phyloP scores from a whole-genome alignment of 2,329 filamentous ascomycete species.

The Dryadomyces quercus-mongolicae region DNA sequence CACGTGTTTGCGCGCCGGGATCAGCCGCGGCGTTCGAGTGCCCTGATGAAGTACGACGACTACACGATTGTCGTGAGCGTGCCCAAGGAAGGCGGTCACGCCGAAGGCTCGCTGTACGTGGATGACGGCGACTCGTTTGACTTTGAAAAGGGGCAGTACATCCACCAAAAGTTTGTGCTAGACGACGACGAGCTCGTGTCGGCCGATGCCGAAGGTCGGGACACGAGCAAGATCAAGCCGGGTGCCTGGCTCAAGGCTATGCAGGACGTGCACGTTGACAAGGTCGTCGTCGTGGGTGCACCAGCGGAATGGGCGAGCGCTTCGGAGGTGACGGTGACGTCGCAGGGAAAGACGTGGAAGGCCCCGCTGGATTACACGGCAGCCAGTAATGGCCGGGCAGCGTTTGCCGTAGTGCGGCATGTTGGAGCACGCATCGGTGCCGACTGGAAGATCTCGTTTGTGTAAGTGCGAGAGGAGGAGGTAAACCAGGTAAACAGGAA shows the following conservation, averaged over 20 bases:
- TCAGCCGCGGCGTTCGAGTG: conserved; percentile 69
- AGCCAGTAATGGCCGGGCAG: conserved; percentile 31
- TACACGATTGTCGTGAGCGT: conserved; percentile 81
- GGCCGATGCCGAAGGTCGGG: conserved; percentile 48
- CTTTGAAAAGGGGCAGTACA: conserved; percentile 73
- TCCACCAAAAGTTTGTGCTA: conserved; percentile 71
- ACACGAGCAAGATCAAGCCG: conserved; percentile 42
- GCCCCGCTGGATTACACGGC: conserved; percentile 48
- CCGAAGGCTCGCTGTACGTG: conserved; percentile 73
- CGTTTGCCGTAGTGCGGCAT: conserved; percentile 40
- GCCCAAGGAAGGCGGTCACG: conserved; percentile 46
- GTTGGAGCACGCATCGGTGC: conserved; percentile 38
- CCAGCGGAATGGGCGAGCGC: conserved; percentile 59
- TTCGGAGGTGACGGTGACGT: conserved; percentile 43
- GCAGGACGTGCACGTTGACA: conserved; percentile 67
- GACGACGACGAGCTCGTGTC: conserved; percentile 50
- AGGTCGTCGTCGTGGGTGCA: conserved; percentile 71
- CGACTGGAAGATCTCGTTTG: conserved; percentile 36
- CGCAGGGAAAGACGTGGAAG: conserved; percentile 40
- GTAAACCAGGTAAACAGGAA: background rate
- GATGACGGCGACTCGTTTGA: conserved; percentile 94
- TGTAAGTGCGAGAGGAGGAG: conserved; percentile 14
- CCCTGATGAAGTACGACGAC: conserved; percentile 87
- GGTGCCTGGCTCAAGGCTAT: conserved; percentile 70
- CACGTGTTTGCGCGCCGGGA: conserved; percentile 88